Conservation (phyloP, 768 basidiomycete genomes). For the Stropharia rugosoannulata region DNA sequence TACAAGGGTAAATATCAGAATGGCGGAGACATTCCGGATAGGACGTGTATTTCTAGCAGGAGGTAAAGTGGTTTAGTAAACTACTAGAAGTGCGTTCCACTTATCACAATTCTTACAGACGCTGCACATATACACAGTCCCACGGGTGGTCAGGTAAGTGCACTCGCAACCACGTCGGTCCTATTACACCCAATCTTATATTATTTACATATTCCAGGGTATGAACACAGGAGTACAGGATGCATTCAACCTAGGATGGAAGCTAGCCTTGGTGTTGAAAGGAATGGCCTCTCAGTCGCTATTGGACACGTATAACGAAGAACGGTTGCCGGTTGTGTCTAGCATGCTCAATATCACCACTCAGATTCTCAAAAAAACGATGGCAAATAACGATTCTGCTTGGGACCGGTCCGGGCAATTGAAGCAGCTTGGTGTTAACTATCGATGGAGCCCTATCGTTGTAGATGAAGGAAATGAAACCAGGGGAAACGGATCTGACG, state of each 20-base stretch:
- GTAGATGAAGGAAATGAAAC: constrained; percentile 31
- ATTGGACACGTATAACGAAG: constrained; percentile 29
- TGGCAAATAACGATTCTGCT: background rate
- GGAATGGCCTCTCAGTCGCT: constrained; percentile 23
- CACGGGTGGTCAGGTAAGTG: constrained; percentile 27
- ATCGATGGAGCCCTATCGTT: constrained; percentile 47
- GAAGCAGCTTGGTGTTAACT: constrained; percentile 50
- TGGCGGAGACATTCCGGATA: constrained; percentile 13
- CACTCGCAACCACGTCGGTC: background rate
- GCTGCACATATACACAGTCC: constrained; percentile 33
- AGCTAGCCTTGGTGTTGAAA: constrained; percentile 31
- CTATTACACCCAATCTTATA: background rate
- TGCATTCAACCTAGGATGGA: constrained; percentile 34
- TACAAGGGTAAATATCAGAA: constrained; percentile 13
- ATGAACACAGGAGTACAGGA: constrained; percentile 24
- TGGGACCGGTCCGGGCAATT: constrained; percentile 21
- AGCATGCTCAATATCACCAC: constrained; percentile 33
- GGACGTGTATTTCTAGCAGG: constrained; percentile 19
- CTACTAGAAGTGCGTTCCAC: background rate
- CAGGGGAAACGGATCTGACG: background rate
- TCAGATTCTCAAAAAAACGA: constrained; percentile 14
- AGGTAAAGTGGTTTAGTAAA: constrained; percentile 10
- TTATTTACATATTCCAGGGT: background rate
- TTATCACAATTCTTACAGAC: constrained; percentile 14
- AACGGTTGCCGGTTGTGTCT: constrained; percentile 34